Evolutionary conservation across 192 early-diverging fungal genomes (phyloP), one percentile per base, ranked within the genome.

Genomic region (Coemansia guatemalensis): DNA sequence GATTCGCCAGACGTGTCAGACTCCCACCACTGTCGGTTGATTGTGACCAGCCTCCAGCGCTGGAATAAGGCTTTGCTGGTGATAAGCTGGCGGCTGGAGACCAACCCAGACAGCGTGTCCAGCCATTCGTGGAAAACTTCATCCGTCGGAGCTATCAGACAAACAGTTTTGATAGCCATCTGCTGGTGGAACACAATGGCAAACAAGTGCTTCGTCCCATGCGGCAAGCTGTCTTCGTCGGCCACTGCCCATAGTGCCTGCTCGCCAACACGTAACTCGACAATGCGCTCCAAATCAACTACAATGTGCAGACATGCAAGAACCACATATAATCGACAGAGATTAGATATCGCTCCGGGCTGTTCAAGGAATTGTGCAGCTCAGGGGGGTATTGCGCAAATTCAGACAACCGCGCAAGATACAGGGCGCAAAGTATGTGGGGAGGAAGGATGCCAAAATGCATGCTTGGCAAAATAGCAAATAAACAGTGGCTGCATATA

Each of bases 241-340:
- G 64, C 60, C 2, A 82, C 74, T 8, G 79, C 65, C 79, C 79
- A 76, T 53, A 76, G 67, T 17, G 79, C 79, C 53, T 65, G 62
- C 49, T 70, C 69, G 23, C 79, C 79, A 18, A 75, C 66, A 11
- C 79, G 62, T 14, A 82, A 44, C 57, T 82, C 79, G 32, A 76
- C 71, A 49, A 82, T 82, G 54, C 70, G 70, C 67, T 82, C 79
- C 32, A 82, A 62, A 57, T 82, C 79, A 62, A 82, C 78, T 81
- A 81, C 51, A 63, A 17, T 6, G 24, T 57, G 51, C 17, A 25
- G 49, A 17, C 25, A 32, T 22, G n/a, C 44, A 24, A 49, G 30
- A 53, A 26, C 29, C 8, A 12, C n/a, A 22, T 29, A 7, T 12
- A 58, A 35, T 51, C 44, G 53, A 21, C n/a, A n/a, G 39, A 39